Evolutionary conservation across 192 early-diverging fungal species (phyloP), one percentile per base, ranked within the genome.

Genomic region (Chytriomyces sp.): DNA sequence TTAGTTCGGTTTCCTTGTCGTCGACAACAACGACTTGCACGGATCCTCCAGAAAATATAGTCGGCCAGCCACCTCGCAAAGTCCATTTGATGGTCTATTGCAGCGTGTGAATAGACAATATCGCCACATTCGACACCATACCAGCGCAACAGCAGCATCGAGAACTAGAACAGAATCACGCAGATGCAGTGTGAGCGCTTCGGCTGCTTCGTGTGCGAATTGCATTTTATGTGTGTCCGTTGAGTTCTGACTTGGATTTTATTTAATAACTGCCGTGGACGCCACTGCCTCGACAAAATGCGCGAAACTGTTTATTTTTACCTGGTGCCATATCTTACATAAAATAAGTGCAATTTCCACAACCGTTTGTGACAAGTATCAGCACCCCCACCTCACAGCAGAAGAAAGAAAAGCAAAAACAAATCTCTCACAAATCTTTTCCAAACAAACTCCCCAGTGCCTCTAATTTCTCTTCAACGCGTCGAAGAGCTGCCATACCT

Each of bases 61-160:
- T 11, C n/a, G 7, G 8, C 7, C 10, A 26, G n/a, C 68, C 68
- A 20, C 49, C 24, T 16, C 7, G 10, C 7, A 69, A 6, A 13
- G 45, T 69, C 68, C 68, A 69, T 26, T 69, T 23, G 35, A 69
- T 46, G 24, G 53, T 50, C 68, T 69, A 16, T 53, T 69, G 18
- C 13, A 5, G 13, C 8, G 7, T 10, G 10, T 64, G n/a, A 64
- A 64, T 7, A 64, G 2, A 24, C n/a, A 16, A 3, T 24, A 3
- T 26, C 10, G 10, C 26, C 26, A 3, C n/a, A 64, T 16, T 64
- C n/a, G 10, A 28, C 3, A 24, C 10, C 26, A 5, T 13, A 69
- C 68, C 68, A 53, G 8, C 3, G 53, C 9, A 46, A 69, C 53
- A 7, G 68, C 48, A 5, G 7, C 50, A 20, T 69, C 68, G 16